Evolutionary conservation across 352 stramenopile genomes (phyloP).

Genomic region (Pythium periplocum): DNA sequence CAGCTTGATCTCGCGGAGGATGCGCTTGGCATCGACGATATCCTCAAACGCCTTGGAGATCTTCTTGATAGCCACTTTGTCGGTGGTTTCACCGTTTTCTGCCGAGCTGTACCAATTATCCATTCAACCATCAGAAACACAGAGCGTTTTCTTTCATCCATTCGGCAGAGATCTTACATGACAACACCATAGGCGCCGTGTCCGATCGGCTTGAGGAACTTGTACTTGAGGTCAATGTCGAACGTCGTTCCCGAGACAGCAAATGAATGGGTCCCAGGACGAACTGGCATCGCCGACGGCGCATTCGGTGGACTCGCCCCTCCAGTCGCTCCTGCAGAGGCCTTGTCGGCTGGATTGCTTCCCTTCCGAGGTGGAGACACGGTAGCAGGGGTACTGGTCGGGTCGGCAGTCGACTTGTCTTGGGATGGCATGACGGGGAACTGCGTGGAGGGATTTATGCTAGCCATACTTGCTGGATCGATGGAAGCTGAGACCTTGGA

Average conservation of each 20-base stretch:
- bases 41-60: slow-evolving; percentile 93
- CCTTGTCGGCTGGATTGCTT: no score
- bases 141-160: neutral
- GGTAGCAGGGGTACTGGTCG: slow-evolving; percentile 1
- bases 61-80: slow-evolving; percentile 89
- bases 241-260: slow-evolving; percentile 86
- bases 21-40: slow-evolving; percentile 99
- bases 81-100: slow-evolving; percentile 71
- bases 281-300: slow-evolving; percentile 12
- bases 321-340: no score
- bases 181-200: slow-evolving; percentile 93
- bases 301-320: neutral
- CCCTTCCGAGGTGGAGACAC: no score
- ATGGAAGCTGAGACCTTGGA: no score
- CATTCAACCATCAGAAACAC: neutral
- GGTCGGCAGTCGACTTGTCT: slow-evolving; percentile 9
- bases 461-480: slow-evolving; percentile 9
- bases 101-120: slow-evolving; percentile 40
- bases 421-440: neutral
- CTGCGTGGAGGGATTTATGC: slow-evolving; percentile 19
- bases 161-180: slow-evolving; percentile 54
- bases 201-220: slow-evolving; percentile 94
- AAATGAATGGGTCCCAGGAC: slow-evolving; percentile 70
- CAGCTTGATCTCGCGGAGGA: slow-evolving; percentile 96
- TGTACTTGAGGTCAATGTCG: slow-evolving; percentile 92